Base-by-base conservation (phyloP, 345 rosid genomes). In the Populus alba region DNA sequence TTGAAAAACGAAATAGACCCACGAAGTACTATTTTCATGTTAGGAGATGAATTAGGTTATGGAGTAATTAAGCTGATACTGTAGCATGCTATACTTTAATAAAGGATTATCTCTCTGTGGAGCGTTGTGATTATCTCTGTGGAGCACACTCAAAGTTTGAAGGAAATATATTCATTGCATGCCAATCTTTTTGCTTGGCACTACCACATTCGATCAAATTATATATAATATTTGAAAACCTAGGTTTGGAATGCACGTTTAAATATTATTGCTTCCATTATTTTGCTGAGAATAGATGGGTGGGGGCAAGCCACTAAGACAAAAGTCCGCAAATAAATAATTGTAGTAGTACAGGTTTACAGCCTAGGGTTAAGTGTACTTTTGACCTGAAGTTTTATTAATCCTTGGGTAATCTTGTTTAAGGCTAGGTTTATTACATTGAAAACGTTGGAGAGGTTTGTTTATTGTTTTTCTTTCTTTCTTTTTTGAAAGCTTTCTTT, bases 251-350 rank as follows among this genome's bases (percentile, higher is more conserved):
- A 29, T 45, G 31, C 7, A 27, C 29, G 53, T 7, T n/a, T 55
- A 55, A 63, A 72, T 33, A 13, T 27, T 66, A 49, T 49, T 51
- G 47, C n/a, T 33, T 16, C 53, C 66, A 68, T 76, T 71, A 43
- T 59, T 68, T 47, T 16, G 31, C 59, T 57, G 31, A 25, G n/a
- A 41, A 66, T 18, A 67, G n/a, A 51, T 78, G 18, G 51, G 49
- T 55, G 23, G 81, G 76, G 75, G 82, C 31, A 23, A 29, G 38
- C 77, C 78, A 70, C 55, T 71, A 20, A 68, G n/a, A 59, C 49
- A 49, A 62, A 53, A 66, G 51, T 76, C 75, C 10, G 43, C 55
- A 27, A 38, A 69, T 73, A 73, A 83, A 85, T 67, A 77, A 71
- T 75, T 57, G 68, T 75, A 49, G 13, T 35, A 17, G 38, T 31